Conservation (phyloP, 345 rosid species). For the Syzygium oleosum region DNA sequence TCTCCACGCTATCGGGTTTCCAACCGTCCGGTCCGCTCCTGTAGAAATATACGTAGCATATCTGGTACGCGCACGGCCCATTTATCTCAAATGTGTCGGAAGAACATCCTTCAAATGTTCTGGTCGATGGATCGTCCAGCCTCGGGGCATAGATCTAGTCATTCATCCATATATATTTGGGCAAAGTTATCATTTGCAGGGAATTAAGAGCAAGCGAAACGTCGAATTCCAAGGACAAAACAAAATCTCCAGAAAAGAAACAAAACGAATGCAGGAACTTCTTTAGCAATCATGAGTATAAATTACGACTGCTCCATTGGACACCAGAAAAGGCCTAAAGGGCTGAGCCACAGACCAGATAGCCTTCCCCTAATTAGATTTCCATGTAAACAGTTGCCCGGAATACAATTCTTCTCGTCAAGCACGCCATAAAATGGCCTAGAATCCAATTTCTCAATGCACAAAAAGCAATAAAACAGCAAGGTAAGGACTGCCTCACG, state of each 20-base stretch:
- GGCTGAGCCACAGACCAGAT: neutral
- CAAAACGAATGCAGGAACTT: neutral
- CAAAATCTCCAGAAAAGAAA: neutral
- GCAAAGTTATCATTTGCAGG: neutral
- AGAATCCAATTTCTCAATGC: neutral
- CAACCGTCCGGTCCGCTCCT: slow-evolving; percentile 79
- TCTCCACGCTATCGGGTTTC: slow-evolving; percentile 57
- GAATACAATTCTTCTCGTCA: neutral
- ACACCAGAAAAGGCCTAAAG: neutral
- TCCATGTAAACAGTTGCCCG: neutral
- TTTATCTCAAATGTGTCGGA: slow-evolving; percentile 57
- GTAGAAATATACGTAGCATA: slow-evolving; percentile 77
- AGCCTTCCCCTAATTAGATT: neutral
- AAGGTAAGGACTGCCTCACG: neutral
- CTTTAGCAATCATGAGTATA: neutral
- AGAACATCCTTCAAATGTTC: slow-evolving; percentile 71
- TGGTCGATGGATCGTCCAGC: slow-evolving; percentile 53
- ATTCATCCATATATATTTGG: neutral
- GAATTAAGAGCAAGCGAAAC: neutral
- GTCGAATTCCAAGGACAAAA: neutral
- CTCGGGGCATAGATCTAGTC: slow-evolving; percentile 67
- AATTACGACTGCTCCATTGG: neutral
- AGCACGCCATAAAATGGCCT: neutral
- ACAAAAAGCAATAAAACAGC: neutral
- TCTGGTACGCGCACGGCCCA: slow-evolving; percentile 69